Evolutionary conservation across 2,329 filamentous ascomycete species (phyloP).

Genomic region (Phaeophleospora eucalypticola): DNA sequence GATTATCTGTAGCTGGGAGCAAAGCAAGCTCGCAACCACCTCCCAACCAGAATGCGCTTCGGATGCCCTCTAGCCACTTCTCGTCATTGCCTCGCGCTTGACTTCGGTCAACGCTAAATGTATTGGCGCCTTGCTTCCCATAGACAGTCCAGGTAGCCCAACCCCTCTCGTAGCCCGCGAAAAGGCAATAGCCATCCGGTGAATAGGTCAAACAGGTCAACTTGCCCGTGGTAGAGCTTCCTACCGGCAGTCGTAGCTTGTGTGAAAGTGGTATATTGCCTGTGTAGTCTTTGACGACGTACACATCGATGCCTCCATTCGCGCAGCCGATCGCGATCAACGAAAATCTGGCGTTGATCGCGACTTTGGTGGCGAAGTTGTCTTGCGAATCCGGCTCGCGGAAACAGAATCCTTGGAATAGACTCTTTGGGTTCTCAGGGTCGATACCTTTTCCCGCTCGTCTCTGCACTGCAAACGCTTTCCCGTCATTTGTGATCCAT

Average conservation of each 20-base stretch:
- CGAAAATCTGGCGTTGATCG: slow-evolving; percentile 93
- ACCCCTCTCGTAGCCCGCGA: slow-evolving; percentile 85
- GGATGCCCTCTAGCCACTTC: slow-evolving; percentile 76
- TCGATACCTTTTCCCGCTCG: slow-evolving; percentile 34
- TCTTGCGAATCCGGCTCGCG: slow-evolving; percentile 62
- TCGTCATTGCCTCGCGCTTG: slow-evolving; percentile 68
- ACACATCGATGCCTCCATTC: slow-evolving; percentile 79
- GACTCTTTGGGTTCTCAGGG: slow-evolving; percentile 52
- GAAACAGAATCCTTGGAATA: slow-evolving; percentile 90
- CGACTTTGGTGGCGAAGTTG: slow-evolving; percentile 65
- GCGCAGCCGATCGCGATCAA: slow-evolving; percentile 80
- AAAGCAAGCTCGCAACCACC: slow-evolving; percentile 83
- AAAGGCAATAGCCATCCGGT: slow-evolving; percentile 92
- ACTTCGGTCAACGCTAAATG: slow-evolving; percentile 66
- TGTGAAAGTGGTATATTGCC: slow-evolving; percentile 90
- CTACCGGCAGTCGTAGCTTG: slow-evolving; percentile 65
- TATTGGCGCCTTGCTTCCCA: slow-evolving; percentile 81
- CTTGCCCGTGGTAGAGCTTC: slow-evolving; percentile 61
- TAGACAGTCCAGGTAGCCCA: slow-evolving; percentile 99
- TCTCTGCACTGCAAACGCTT: slow-evolving; percentile 86
- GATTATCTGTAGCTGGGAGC: slow-evolving; percentile 62
- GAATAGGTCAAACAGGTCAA: slow-evolving; percentile 79
- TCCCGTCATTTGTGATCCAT: slow-evolving; percentile 86
- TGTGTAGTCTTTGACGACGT: slow-evolving; percentile 85
- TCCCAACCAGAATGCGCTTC: slow-evolving; percentile 78